phyloP scores from a whole-genome alignment of 805 yeast genomes.

The Candida peoriensis region DNA sequence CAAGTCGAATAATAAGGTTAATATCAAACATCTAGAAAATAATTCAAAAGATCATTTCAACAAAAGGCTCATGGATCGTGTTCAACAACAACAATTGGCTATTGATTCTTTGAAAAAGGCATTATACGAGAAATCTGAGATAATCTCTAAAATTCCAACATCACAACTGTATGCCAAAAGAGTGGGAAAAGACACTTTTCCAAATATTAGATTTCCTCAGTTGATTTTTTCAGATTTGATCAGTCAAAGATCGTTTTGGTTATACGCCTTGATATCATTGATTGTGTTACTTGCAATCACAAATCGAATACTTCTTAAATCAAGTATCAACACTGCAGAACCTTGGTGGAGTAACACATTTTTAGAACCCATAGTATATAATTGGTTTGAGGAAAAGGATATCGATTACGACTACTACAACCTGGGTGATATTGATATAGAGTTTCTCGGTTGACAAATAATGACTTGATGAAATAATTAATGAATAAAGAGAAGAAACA shows the following conservation, averaged over 20 bases:
- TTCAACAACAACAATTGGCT: slow-evolving; percentile 16
- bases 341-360: slow-evolving; percentile 16
- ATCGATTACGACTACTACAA: slow-evolving; percentile 22
- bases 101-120: slow-evolving; percentile 12
- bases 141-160: no score
- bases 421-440: slow-evolving; percentile 14
- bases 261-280: no score
- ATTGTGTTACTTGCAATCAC: no score
- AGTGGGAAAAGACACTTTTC: no score
- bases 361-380: slow-evolving; percentile 13
- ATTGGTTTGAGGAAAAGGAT: slow-evolving; percentile 11
- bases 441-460: no score
- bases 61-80: slow-evolving; percentile 12
- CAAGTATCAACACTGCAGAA: not conserved
- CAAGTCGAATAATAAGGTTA: slow-evolving; percentile 5
- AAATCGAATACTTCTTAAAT: no score
- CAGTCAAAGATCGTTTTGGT: no score
- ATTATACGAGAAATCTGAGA: no score
- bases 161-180: no score
- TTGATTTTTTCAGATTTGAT: no score
- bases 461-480: slow-evolving; percentile 1
- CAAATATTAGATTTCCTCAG: no score
- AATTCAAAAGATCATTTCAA: slow-evolving; percentile 10
- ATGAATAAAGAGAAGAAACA: not conserved
- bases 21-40: slow-evolving; percentile 2